Base-by-base conservation (phyloP, 139 green algal species). In the Pleodorina starrii region DNA sequence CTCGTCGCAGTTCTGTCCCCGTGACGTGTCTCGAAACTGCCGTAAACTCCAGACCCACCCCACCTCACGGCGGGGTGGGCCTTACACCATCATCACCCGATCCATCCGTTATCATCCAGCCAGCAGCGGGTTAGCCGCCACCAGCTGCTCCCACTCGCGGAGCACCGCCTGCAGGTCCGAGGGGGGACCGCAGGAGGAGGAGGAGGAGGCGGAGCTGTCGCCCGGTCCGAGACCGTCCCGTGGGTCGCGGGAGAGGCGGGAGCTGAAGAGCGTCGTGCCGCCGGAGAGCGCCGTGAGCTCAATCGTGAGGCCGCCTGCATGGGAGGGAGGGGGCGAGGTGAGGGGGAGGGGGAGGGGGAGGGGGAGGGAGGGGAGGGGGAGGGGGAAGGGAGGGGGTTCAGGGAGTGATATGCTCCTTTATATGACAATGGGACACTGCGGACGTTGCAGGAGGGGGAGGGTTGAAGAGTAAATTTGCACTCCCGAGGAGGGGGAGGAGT, bases 81-180 rank as follows among this genome's bases (percentile, higher is more conserved):
- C n/a, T n/a, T n/a, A n/a, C n/a, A n/a, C n/a, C n/a, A n/a, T n/a
- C n/a, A n/a, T n/a, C n/a, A n/a, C n/a, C n/a, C n/a, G n/a, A n/a
- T n/a, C n/a, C n/a, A n/a, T n/a, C n/a, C n/a, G n/a, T n/a, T n/a
- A n/a, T n/a, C n/a, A n/a, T n/a, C n/a, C n/a, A n/a, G n/a, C 19
- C 19, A 87, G 43, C 42, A 48, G 19, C 0, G 11, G 14, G 60
- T 87, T 87, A 5, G 5, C n/a, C 14, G 9, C 3, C 25, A 9
- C 40, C 60, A 40, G 59, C 80, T 42, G 19, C 60, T 86, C 59
- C 17, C 23, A 86, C 40, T 59, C 80, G 25, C 38, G 12, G 40
- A 86, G 27, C 5, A 76, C 80, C 40, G 4, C 14, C 16, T 75
- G 59, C 80, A 86, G 80, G 80, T 86, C 80, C 11, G 80, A 86